Evolutionary conservation across 2,329 filamentous ascomycete species (phyloP).

Genomic region (Hymenoscyphus scutula): DNA sequence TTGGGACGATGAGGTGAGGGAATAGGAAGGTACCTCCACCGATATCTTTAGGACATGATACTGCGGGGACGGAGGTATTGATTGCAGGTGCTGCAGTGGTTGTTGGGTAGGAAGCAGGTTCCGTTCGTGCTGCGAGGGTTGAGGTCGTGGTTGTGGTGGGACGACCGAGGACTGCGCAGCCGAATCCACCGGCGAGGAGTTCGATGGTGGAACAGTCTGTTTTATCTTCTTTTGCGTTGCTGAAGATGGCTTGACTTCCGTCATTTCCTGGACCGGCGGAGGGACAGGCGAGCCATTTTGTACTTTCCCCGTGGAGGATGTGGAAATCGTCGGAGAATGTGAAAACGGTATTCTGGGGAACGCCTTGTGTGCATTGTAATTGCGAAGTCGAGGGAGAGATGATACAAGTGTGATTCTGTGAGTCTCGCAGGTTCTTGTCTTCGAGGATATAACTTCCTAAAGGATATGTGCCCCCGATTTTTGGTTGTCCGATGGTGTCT

Average conservation of each 20-base stretch:
- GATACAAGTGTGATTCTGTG: slow-evolving; percentile 27
- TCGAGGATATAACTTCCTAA: slow-evolving; percentile 27
- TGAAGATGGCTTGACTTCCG: slow-evolving; percentile 31
- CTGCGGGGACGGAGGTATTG: neutral
- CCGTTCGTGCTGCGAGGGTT: neutral
- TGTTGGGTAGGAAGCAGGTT: neutral
- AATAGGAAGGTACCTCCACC: slow-evolving; percentile 24
- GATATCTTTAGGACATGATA: slow-evolving; percentile 29
- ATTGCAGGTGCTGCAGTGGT: neutral
- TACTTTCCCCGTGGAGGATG: slow-evolving; percentile 22
- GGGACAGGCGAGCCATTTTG: slow-evolving; percentile 31
- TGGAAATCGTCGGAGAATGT: slow-evolving; percentile 23
- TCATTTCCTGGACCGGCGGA: slow-evolving; percentile 28
- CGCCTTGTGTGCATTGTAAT: slow-evolving; percentile 28
- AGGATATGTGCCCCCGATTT: slow-evolving; percentile 28
- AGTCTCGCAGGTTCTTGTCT: slow-evolving; percentile 24
- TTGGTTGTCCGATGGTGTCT: slow-evolving; percentile 29
- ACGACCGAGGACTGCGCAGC: slow-evolving; percentile 27
- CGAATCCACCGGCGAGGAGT: slow-evolving; percentile 28
- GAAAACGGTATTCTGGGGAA: slow-evolving; percentile 21
- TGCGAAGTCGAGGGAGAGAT: slow-evolving; percentile 25
- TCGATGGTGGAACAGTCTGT: slow-evolving; percentile 30
- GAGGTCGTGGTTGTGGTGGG: neutral
- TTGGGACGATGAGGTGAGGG: slow-evolving; percentile 33
- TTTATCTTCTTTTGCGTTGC: slow-evolving; percentile 21